A percentile compares a stretch with the other conserved stretches of the same genome.
These are phyloP conservation scores for Hypoxylon sp. DNA, from an alignment of 2,329 filamentous ascomycete species.

Conservation along the genomic window DNA sequence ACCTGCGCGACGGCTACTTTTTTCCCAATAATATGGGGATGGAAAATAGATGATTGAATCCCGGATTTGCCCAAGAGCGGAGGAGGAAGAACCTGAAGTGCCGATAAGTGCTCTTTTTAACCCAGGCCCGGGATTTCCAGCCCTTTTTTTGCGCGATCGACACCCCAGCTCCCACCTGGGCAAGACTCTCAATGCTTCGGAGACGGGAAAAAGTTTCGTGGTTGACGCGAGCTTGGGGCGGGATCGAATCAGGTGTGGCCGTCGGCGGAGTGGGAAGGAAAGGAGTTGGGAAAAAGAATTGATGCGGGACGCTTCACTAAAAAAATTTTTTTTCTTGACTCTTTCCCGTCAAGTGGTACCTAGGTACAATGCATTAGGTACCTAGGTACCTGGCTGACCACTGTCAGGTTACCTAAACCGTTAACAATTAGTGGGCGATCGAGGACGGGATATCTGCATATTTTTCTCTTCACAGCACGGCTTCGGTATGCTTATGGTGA, in stretches of 20 bases:
- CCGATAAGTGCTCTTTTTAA: slow-evolving; percentile 33
- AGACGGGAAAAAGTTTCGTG: slow-evolving; percentile 40
- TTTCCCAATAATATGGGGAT: slow-evolving; percentile 40
- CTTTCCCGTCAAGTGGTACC: too few relatives aligned
- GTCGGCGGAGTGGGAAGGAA: too few relatives aligned
- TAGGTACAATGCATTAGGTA: too few relatives aligned
- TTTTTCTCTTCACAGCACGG: too few relatives aligned
- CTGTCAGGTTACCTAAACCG: too few relatives aligned
- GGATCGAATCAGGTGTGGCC: slow-evolving; percentile 35
- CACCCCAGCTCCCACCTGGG: background rate
- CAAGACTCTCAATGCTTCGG: slow-evolving; percentile 27
- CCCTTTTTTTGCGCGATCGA: background rate
- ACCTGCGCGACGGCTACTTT: slow-evolving; percentile 30
- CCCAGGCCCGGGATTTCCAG: slow-evolving; percentile 14
- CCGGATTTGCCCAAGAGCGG: slow-evolving; percentile 39
- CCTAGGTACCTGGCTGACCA: too few relatives aligned
- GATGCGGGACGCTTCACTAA: slow-evolving; percentile 27
- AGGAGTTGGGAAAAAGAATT: slow-evolving; percentile 46
- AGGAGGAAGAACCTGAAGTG: slow-evolving; percentile 43
- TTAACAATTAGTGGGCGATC: too few relatives aligned
- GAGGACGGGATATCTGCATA: too few relatives aligned
- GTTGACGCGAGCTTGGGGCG: too few relatives aligned
- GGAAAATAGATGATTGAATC: slow-evolving; percentile 42
- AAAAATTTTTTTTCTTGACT: too few relatives aligned
- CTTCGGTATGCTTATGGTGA: too few relatives aligned